phyloP scores from a whole-genome alignment of 2,329 filamentous ascomycete genomes.

The Alternaria conjuncta region DNA sequence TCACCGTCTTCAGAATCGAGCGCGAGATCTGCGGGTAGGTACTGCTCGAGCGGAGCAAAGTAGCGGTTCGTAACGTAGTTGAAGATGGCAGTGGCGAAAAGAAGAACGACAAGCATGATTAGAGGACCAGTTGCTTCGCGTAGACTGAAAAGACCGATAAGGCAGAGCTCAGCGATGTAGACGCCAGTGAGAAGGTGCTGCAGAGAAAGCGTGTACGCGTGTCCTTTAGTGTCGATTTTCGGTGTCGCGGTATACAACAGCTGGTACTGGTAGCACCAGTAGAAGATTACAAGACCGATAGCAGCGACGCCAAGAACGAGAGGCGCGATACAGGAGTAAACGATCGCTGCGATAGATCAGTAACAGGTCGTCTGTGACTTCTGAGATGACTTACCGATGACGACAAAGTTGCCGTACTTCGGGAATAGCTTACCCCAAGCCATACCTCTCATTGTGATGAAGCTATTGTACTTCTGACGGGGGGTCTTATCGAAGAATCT shows the following conservation, averaged over 20 bases:
- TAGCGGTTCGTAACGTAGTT: slow-evolving; percentile 44
- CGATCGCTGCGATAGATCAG: slow-evolving; percentile 65
- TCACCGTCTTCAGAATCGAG: slow-evolving; percentile 33
- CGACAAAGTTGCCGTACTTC: slow-evolving; percentile 50
- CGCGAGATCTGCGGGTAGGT: slow-evolving; percentile 42
- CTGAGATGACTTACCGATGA: slow-evolving; percentile 43
- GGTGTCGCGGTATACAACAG: slow-evolving; percentile 85
- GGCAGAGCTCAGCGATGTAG: slow-evolving; percentile 81
- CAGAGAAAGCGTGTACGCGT: slow-evolving; percentile 85
- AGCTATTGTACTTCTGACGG: slow-evolving; percentile 48
- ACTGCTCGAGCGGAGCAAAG: slow-evolving; percentile 44
- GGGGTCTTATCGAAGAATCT: slow-evolving; percentile 79
- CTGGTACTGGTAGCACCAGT: slow-evolving; percentile 89
- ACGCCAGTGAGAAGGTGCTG: slow-evolving; percentile 85
- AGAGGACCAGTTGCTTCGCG: slow-evolving; percentile 42
- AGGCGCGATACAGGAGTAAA: slow-evolving; percentile 86
- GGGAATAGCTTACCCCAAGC: slow-evolving; percentile 51
- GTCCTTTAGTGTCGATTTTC: slow-evolving; percentile 83
- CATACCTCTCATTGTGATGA: slow-evolving; percentile 41
- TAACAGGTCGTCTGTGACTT: not conserved
- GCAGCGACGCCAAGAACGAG: slow-evolving; percentile 83
- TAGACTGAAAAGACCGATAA: slow-evolving; percentile 78
- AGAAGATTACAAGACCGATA: slow-evolving; percentile 79
- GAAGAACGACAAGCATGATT: slow-evolving; percentile 39
- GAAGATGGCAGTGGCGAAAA: slow-evolving; percentile 42